Conservation (phyloP, 352 stramenopile genomes). For the Globisporangium camurandrum region DNA sequence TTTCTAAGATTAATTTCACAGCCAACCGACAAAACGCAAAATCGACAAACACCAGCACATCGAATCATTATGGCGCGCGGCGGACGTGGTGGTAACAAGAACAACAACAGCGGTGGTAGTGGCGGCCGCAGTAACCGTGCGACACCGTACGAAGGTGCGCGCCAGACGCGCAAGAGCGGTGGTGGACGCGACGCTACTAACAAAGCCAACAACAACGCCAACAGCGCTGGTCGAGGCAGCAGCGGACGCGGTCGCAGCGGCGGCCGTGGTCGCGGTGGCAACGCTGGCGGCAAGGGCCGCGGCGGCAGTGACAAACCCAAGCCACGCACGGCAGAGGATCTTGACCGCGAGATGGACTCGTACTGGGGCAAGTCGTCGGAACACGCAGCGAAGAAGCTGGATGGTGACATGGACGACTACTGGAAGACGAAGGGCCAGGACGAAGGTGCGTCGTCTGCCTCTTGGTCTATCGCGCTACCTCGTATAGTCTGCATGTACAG, state of each 20-base stretch:
- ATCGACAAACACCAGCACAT: not conserved
- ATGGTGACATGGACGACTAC: slow-evolving; percentile 84
- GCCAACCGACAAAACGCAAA: not conserved
- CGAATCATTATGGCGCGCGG: slow-evolving; percentile 22
- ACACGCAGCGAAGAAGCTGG: slow-evolving; percentile 77
- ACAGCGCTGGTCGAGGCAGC: slow-evolving; percentile 11
- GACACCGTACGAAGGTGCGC: slow-evolving; percentile 36
- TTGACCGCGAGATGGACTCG: slow-evolving; percentile 81
- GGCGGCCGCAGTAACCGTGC: slow-evolving; percentile 20
- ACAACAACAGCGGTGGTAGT: slow-evolving; percentile 9
- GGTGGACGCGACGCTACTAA: slow-evolving; percentile 14
- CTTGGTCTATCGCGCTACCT: no score
- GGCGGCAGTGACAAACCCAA: slow-evolving; percentile 46
- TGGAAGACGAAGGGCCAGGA: slow-evolving; percentile 80
- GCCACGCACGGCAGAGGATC: slow-evolving; percentile 65
- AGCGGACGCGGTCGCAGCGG: slow-evolving; percentile 8
- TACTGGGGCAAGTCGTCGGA: slow-evolving; percentile 86
- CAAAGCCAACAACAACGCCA: slow-evolving; percentile 9
- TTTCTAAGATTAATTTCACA: no score
- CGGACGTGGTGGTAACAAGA: slow-evolving; percentile 17
- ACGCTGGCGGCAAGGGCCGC: slow-evolving; percentile 16
- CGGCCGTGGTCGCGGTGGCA: slow-evolving; percentile 17
- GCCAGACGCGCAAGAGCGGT: slow-evolving; percentile 15
- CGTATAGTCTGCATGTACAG: not conserved
- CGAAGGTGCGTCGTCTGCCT: slow-evolving; percentile 10